These are phyloP conservation scores for Colletotrichum sp. DNA, from an alignment of 2,329 filamentous ascomycete genomes.

Conservation along the genomic window DNA sequence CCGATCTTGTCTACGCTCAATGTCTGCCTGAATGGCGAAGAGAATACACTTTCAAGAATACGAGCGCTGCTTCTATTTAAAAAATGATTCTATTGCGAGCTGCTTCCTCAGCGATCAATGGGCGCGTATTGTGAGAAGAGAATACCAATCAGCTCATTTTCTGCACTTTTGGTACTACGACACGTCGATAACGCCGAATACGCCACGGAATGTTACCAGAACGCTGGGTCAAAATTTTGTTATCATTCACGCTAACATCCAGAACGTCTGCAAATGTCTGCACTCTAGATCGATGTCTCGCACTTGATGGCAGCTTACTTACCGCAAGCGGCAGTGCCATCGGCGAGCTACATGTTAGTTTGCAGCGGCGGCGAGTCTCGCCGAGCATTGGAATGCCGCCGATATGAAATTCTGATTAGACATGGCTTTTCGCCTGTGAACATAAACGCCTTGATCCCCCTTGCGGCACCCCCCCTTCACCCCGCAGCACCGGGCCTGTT, in stretches of 20 bases:
- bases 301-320: background rate
- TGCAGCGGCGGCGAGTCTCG: background rate
- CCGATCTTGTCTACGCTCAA: background rate
- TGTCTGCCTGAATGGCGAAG: background rate
- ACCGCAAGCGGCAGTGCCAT: background rate
- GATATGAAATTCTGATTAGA: background rate
- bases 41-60: background rate
- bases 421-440: background rate
- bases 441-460: background rate
- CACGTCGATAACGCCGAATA: background rate
- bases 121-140: background rate
- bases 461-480: background rate
- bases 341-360: background rate
- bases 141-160: background rate
- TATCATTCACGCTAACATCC: background rate
- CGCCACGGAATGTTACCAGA: background rate
- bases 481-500: background rate
- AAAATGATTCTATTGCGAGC: accelerated
- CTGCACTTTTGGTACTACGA: background rate
- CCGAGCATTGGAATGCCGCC: background rate
- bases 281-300: background rate
- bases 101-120: background rate
- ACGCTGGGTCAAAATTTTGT: background rate
- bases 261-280: background rate
- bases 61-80: background rate